Evolutionary conservation across 768 basidiomycete species (phyloP), one percentile per base, ranked within the genome.

Genomic region (Phanerochaete carnosa): DNA sequence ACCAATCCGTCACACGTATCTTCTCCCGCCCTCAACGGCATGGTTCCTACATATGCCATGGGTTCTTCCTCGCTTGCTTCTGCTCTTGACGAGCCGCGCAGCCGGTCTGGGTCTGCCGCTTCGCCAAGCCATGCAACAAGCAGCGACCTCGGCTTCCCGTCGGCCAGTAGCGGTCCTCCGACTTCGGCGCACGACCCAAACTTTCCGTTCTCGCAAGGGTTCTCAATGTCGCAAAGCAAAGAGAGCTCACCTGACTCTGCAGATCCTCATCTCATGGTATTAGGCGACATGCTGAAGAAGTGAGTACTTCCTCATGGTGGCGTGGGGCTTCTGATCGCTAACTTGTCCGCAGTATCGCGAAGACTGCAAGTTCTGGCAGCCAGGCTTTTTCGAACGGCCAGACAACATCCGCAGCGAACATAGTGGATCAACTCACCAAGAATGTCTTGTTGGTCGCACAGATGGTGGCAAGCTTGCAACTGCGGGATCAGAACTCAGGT

Each of bases 271-370:
- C 74, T 88, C 66, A 73, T 77, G 71, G 77, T 75, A 26, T 76
- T 83, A 35, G 78, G 79, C 13, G 77, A 76, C 66, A 76, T 83
- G 75, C 71, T 83, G 43, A 80, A 79, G 69, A 79, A 82, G 88
- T 88, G 65, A 70, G 82, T 65, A 51, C 26, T 32, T 64, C 25
- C 60, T 37, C 68, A 51, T 58, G 46, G 30, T 51, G 37, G 32
- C 32, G 57, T 50, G 57, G 22, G n/a, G 69, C 45, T 63, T 35
- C 58, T 61, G 62, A 60, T 68, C 61, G 64, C 59, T 62, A 72
- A 77, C 11, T n/a, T 57, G 29, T 35, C 45, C 47, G n/a, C 39
- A 72, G 71, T 39, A 70, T 72, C 33, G 69, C 69, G 32, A 62
- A 63, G 16, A 64, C 67, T 19, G 71, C 69, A 13, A 68, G 62